These are phyloP conservation scores for Trichoderma gracile DNA, from an alignment of 2,329 filamentous ascomycete genomes.

Conservation along the genomic window DNA sequence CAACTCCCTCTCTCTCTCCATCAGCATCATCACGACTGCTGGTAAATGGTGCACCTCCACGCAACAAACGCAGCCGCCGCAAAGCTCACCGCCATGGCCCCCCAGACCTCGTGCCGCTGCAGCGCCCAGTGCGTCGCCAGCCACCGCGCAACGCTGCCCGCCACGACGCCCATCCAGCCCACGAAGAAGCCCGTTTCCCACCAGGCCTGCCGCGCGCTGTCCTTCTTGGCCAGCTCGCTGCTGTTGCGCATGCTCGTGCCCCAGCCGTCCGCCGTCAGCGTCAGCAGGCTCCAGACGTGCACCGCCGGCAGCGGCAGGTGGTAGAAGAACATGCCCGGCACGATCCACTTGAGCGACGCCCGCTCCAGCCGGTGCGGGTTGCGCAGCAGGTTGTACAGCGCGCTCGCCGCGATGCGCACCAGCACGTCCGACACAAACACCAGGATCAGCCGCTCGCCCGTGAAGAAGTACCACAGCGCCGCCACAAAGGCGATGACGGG, in stretches of 20 bases:
- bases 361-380: slow-evolving; percentile 32
- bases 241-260: slow-evolving; percentile 33
- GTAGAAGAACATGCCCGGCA: slow-evolving; percentile 33
- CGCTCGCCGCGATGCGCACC: slow-evolving; percentile 25
- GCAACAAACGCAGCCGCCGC: slow-evolving; percentile 1
- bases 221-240: slow-evolving; percentile 27
- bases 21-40: slow-evolving; percentile 7
- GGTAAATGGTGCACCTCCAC: slow-evolving; percentile 19
- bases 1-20: too few species aligned
- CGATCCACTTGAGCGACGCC: slow-evolving; percentile 28
- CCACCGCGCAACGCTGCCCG: slow-evolving; percentile 24
- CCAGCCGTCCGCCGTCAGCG: slow-evolving; percentile 33
- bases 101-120: neutral
- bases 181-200: slow-evolving; percentile 33
- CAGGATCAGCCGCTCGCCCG: slow-evolving; percentile 28
- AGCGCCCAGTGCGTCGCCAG: slow-evolving; percentile 11
- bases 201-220: slow-evolving; percentile 30
- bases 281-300: slow-evolving; percentile 33
- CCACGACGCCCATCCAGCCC: slow-evolving; percentile 32
- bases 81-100: slow-evolving; percentile 9
- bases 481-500: slow-evolving; percentile 30
- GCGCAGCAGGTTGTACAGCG: slow-evolving; percentile 30
- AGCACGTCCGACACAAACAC: slow-evolving; percentile 29
- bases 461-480: slow-evolving; percentile 31
- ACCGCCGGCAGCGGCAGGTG: slow-evolving; percentile 32